Evolutionary conservation across 306 rosid genomes (phyloP), one percentile per base, ranked within the genome.

Genomic region (Corylus americana): DNA sequence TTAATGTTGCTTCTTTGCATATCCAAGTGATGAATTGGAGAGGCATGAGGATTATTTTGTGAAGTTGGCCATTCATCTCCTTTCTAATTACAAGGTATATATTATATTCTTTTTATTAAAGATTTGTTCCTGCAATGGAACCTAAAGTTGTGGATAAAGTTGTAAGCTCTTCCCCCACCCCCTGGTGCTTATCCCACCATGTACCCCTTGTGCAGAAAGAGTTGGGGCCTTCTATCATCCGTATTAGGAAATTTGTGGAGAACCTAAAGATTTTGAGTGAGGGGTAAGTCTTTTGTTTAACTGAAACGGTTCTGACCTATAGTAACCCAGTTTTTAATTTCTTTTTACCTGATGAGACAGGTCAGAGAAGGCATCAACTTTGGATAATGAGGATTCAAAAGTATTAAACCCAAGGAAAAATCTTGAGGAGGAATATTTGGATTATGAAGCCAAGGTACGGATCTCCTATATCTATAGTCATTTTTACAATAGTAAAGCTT

Each of bases 371-470:
- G 71, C 84, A 50, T 31, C 94, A 37, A 53, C 50, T 71, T 75
- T 83, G 71, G 96, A 85, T 50, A 83, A 84, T 10, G 96, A 89
- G 45, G 94, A 85, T 29, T 84, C 94, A 55, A 82, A 85, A 81
- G 67, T 73, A 70, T 82, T 88, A 70, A 90, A 87, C 79, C 99
- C 96, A 16, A 87, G 90, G 89, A 91, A 80, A 76, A 91, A 86
- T 91, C 94, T 96, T 8, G 98, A 96, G 88, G 92, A 93, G 87
- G 99, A 93, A 86, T 96, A 93, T 90, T 77, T 93, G 85, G 89
- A 81, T 59, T 88, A 83, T 59, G 99, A 96, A 86, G 89, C 96
- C 61, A 93, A 91, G 97, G 99, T 96, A 88, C 49, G 66, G 5
- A 79, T 73, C 37, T 9, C 35, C 66, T 75, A 63, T 5, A 42